Evolutionary conservation across 768 basidiomycete species (phyloP), one percentile per base, ranked within the genome.

Genomic region (Collybia nuda): DNA sequence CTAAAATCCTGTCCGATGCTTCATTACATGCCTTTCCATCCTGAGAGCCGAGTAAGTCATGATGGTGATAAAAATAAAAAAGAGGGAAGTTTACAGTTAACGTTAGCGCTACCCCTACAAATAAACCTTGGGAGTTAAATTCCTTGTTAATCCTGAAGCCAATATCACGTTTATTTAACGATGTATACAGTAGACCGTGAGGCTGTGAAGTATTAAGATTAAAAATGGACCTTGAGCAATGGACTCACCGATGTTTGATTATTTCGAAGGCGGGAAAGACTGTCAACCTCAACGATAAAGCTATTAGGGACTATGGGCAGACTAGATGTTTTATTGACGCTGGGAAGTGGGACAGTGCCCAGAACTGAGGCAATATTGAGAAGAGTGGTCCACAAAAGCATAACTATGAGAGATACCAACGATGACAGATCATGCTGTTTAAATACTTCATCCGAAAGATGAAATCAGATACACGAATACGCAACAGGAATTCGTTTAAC

Each of bases 261-360:
- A 21, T 50, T 64, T 14, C 70, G 64, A 40, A 75, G 68, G 41
- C 65, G 57, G 22, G 73, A 66, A 37, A 68, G 36, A 39, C 54
- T 58, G 45, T 80, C 76, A 14, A 85, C 73, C 56, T 85, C 82
- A 47, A 85, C 70, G 48, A 85, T 81, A 55, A 80, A 83, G 53
- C 73, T 75, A 60, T 80, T 79, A 9, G 77, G 67, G 12, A 80
- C 66, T 44, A 62, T 68, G 12, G 65, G 64, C 11, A 70, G 53
- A 40, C 71, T 75, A 7, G 69, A 67, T 11, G 61, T 66, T 42
- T 62, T 67, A 57, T 72, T 63, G 47, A 78, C 65, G 47, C 57
- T 60, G 19, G 74, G 73, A 49, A 77, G 61, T 6, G 72, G 65
- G 44, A 66, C 53, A 29, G 62, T 59, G 37, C 64, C 69, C 19